Evolutionary conservation across 257 asterid genomes (phyloP), one percentile per base, ranked within the genome.

Genomic region (Nemophila menziesii): DNA sequence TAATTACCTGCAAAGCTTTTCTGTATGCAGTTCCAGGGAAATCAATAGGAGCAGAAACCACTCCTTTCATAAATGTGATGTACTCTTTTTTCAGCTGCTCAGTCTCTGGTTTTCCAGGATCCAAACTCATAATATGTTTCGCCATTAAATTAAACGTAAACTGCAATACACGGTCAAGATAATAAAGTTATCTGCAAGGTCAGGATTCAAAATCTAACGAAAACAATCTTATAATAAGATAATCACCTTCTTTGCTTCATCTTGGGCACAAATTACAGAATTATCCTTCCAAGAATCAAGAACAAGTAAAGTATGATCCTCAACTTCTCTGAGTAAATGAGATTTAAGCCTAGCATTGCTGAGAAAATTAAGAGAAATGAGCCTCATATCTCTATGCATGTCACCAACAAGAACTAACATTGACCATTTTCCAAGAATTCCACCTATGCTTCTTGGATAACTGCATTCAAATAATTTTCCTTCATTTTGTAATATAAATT

Each of bases 21-120:
- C 97, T 47, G 56, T 87, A 87, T 0, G 95, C 85, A n/a, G 97
- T 83, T 45, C 97, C 97, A 0, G 97, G 97, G 47, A 87, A 75
- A 62, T 87, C 82, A 47, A 83, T 36, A n/a, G 97, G 97, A 39
- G 95, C 75, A 18, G 97, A 87, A 16, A 87, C 79, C 2, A 87
- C 95, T 7, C 97, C 97, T 66, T 87, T 87, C 97, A 87, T 87
- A 62, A 87, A 83, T 6, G 95, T 87, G 19, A 83, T 69, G 63
- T 80, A 87, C 73, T 79, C 97, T 49, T 67, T 69, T 63, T 80
- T 83, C 52, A 87, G 72, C 52, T 57, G 54, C 60, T 83, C 92
- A 0, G 93, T 87, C 62, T 83, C 95, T 16, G 69, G 57, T 40
- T 71, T 64, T 16, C 95, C 97, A 3, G 95, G 83, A 48, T 78